Percentiles rank a stretch among this genome's conserved stretches.
Evolutionary conservation across 805 yeast species (phyloP).

Genomic region (Myxozyma geophila): DNA sequence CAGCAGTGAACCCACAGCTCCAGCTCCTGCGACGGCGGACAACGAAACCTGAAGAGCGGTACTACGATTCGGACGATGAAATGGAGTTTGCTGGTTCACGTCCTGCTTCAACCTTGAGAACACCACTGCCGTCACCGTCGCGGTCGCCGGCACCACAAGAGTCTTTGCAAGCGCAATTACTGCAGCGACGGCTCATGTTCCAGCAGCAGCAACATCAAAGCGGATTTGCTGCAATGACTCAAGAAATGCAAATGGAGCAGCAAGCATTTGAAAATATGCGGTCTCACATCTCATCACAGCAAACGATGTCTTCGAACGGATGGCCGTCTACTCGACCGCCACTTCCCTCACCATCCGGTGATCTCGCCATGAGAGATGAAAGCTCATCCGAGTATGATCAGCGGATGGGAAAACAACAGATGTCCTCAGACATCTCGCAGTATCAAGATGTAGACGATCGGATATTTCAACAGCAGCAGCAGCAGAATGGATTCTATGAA

Average conservation of each 20-base stretch:
- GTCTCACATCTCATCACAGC: neutral
- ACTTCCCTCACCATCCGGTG: slow-evolving; percentile 20
- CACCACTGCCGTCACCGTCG: slow-evolving; percentile 26
- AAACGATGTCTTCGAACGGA: neutral
- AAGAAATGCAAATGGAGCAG: neutral
- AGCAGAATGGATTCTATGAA: neutral
- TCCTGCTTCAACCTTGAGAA: neutral
- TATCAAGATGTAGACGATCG: neutral
- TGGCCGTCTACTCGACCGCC: slow-evolving; percentile 10
- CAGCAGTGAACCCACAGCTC: neutral
- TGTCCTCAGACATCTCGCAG: neutral
- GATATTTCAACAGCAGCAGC: slow-evolving; percentile 2
- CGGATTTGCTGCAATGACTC: neutral
- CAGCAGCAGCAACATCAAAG: neutral
- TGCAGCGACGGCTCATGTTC: neutral
- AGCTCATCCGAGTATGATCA: neutral
- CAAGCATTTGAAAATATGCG: neutral
- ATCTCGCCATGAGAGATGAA: neutral
- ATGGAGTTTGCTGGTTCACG: neutral
- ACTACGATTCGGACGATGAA: slow-evolving; percentile 7
- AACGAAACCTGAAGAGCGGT: neutral
- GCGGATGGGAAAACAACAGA: too few species aligned
- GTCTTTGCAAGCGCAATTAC: neutral
- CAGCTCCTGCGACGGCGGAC: neutral
- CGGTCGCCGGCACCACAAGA: slow-evolving; percentile 15